Conservation (phyloP, 1,139 yeast species). For the Geotrichum australiense region DNA sequence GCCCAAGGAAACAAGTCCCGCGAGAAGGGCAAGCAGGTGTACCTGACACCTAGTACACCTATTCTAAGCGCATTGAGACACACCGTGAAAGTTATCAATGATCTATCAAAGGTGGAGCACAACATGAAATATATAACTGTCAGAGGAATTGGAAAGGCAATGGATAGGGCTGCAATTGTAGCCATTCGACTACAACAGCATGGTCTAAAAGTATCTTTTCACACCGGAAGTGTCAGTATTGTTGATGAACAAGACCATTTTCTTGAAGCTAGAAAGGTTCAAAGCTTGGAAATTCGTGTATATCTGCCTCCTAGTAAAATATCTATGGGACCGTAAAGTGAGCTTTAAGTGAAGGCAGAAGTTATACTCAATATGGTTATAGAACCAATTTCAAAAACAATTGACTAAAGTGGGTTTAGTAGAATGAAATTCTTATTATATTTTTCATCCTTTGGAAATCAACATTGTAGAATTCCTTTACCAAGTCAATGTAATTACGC, state of each 20-base stretch:
- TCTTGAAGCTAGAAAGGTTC: conserved; percentile 2
- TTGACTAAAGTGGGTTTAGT: no score
- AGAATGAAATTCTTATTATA: no score
- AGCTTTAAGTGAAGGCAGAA: no score
- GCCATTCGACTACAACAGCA: conserved; percentile 28
- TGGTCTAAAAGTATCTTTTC: conserved; percentile 25
- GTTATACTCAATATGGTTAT: no score
- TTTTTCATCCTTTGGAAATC: no score
- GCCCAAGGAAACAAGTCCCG: conserved; percentile 3
- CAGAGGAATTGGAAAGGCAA: conserved; percentile 32
- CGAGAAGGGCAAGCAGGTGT: conserved; percentile 8
- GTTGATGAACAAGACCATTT: conserved; percentile 16
- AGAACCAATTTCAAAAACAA: no score
- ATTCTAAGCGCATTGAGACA: conserved; percentile 12
- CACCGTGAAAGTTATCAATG: conserved; percentile 8
- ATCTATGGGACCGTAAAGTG: no score
- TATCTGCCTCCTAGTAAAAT: no score
- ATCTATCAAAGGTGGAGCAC: conserved; percentile 4
- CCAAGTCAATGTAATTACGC: no score
- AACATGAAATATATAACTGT: conserved; percentile 24
- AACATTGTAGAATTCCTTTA: no score
- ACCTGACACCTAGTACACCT: conserved; percentile 14
- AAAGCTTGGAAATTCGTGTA: conserved; percentile 18
- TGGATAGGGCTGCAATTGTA: conserved; percentile 29
- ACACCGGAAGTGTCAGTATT: conserved; percentile 22